Evolutionary conservation across 2,329 filamentous ascomycete species (phyloP).

Genomic region (Diatrype stigma): DNA sequence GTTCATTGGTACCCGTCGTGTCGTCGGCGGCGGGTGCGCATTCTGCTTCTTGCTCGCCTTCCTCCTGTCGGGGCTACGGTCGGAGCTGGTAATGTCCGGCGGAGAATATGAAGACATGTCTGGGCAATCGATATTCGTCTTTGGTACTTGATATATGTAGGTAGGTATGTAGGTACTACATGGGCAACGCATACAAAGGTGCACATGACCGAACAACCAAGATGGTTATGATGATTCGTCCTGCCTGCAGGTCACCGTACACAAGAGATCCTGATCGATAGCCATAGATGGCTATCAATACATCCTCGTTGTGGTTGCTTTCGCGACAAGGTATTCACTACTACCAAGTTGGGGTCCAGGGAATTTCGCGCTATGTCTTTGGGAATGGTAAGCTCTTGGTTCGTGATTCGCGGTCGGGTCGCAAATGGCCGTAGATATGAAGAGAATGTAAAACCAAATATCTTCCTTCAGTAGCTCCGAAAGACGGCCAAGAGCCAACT

Average conservation of each 20-base stretch:
- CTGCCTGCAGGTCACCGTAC: not conserved
- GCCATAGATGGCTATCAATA: too few species aligned
- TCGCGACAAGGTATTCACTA: too few species aligned
- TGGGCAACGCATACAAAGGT: not conserved
- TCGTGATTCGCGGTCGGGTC: too few species aligned
- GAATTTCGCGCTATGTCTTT: too few species aligned
- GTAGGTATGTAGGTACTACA: not conserved
- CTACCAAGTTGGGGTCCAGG: too few species aligned
- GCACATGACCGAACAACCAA: not conserved
- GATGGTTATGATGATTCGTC: not conserved
- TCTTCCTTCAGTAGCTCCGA: too few species aligned
- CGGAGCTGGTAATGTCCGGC: not conserved
- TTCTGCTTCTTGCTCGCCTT: not conserved
- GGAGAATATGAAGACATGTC: not conserved
- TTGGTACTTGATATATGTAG: not conserved
- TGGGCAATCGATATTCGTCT: not conserved
- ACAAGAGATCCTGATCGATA: not conserved
- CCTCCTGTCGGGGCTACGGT: not conserved
- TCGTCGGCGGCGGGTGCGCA: not conserved
- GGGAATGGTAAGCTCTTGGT: too few species aligned
- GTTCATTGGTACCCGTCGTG: not conserved
- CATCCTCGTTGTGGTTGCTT: too few species aligned
- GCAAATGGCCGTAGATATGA: too few species aligned
- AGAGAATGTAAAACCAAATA: too few species aligned
- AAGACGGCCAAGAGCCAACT: too few species aligned